A percentile compares a stretch with the other conserved stretches of the same genome.
These are phyloP conservation scores for Penicillium argentinense DNA, from an alignment of 495 filamentous ascomycete genomes.

Conservation along the genomic window DNA sequence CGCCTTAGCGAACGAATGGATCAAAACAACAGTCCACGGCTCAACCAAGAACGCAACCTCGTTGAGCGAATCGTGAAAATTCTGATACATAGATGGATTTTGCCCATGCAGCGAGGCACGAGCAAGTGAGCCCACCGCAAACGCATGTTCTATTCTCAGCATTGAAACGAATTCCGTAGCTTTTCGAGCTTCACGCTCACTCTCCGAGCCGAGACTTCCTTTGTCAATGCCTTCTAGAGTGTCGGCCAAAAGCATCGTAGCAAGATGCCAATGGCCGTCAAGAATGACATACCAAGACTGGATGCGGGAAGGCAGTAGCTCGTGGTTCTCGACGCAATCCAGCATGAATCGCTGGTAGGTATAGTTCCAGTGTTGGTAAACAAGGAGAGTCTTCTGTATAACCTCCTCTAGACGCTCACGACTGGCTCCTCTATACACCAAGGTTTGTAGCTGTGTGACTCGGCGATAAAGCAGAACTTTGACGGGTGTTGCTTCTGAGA, in stretches of 20 bases:
- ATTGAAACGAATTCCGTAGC: constrained; percentile 24
- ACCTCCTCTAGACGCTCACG: constrained; percentile 32
- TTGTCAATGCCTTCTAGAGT: constrained; percentile 41
- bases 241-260: constrained; percentile 44
- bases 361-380: constrained; percentile 44
- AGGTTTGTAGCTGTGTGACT: constrained; percentile 43
- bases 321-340: constrained; percentile 42
- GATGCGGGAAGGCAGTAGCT: constrained; percentile 38
- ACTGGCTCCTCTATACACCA: constrained; percentile 28
- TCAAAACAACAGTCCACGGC: constrained; percentile 47
- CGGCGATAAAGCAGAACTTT: constrained; percentile 51
- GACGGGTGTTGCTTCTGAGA: constrained; percentile 46
- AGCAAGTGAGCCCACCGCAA: constrained; percentile 38
- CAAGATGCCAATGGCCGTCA: constrained; percentile 49
- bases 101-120: constrained; percentile 28
- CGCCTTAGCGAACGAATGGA: constrained; percentile 43
- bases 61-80: constrained; percentile 27
- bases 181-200: constrained; percentile 25
- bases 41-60: constrained; percentile 45
- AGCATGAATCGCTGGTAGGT: constrained; percentile 44
- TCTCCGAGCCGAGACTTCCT: constrained; percentile 22
- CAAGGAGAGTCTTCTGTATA: constrained; percentile 33
- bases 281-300: constrained; percentile 51
- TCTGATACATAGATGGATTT: constrained; percentile 5
- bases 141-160: constrained; percentile 34